These are phyloP conservation scores for Scenedesmus sp. DNA, from an alignment of 163 green algal species.

Conservation along the genomic window DNA sequence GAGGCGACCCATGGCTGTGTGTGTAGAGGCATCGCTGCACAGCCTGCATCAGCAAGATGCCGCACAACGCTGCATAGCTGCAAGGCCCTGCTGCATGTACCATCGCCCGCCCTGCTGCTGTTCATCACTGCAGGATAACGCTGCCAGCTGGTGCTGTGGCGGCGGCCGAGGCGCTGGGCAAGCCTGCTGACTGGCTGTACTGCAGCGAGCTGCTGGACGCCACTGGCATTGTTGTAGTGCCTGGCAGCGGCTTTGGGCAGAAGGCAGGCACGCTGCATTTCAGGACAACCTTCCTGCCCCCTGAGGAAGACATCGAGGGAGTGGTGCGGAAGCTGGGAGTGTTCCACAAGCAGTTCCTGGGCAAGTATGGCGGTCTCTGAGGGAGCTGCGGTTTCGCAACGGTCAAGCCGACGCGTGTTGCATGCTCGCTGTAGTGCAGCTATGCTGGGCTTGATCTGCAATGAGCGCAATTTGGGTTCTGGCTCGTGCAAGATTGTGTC, in stretches of 20 bases:
- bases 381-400: not conserved
- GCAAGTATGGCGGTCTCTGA: conserved; percentile 56
- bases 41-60: too few species aligned
- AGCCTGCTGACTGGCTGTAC: conserved; percentile 79
- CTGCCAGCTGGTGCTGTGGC: conserved; percentile 61
- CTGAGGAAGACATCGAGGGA: conserved; percentile 83
- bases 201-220: conserved; percentile 73
- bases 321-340: conserved; percentile 73
- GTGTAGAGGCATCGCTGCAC: not conserved
- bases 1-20: too few species aligned
- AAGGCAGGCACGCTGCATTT: conserved; percentile 86
- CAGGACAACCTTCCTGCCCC: conserved; percentile 84
- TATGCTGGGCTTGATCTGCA: too few species aligned
- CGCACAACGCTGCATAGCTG: too few species aligned
- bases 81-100: not conserved
- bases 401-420: too few species aligned
- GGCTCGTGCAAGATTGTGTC: not conserved
- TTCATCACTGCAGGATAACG: conserved; percentile 48
- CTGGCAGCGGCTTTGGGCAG: conserved; percentile 78
- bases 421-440: not conserved
- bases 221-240: conserved; percentile 79
- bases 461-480: too few species aligned
- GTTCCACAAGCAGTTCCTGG: conserved; percentile 85
- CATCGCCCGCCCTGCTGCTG: not conserved
- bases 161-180: conserved; percentile 58